Base-by-base conservation (phyloP, 116 monocot genomes). In the Cymodocea nodosa region DNA sequence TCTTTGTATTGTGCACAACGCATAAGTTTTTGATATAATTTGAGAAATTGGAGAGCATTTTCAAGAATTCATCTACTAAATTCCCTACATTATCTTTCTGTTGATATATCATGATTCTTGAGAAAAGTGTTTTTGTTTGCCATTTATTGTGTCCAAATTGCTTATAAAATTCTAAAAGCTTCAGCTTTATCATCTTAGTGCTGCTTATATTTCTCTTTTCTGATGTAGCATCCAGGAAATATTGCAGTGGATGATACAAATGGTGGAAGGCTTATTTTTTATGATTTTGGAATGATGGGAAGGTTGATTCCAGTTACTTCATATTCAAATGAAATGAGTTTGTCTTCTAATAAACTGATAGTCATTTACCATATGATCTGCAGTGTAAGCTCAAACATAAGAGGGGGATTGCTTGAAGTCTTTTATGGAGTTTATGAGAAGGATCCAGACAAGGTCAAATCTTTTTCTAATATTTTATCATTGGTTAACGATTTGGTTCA, bases 211-310 rank as follows among this genome's bases (percentile, higher is more conserved):
- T 62, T 62, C 37, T 62, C 37, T 62, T 36, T 18, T 62, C 18
- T 1, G 53, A 44, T 84, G 57, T 81, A 98, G 98, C 98, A 98
- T 73, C 98, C 98, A 54, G 98, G 98, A 73, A 98, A 98, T 82
- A 98, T 98, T 72, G 98, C 98, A 57, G 98, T 89, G 15, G 98
- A 98, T 84, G 98, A 98, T 83, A 76, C 77, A 48, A 98, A 92
- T 79, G 98, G 98, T 69, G 98, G 98, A 35, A 84, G 98, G 75
- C 92, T 98, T 35, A 98, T 98, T 54, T 98, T 98, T 64, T 98
- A 98, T 68, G 98, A 98, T 73, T 98, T 98, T 76, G 98, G 98
- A 73, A 98, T 98, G 98, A 98, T 98, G 98, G 98, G 98, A 82
- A 92, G 98, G 98, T 98, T 50, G 50, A 40, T 40, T 74, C 20